Base-by-base conservation (phyloP, 2,329 filamentous ascomycete species). In the Blastomyces percursus region DNA sequence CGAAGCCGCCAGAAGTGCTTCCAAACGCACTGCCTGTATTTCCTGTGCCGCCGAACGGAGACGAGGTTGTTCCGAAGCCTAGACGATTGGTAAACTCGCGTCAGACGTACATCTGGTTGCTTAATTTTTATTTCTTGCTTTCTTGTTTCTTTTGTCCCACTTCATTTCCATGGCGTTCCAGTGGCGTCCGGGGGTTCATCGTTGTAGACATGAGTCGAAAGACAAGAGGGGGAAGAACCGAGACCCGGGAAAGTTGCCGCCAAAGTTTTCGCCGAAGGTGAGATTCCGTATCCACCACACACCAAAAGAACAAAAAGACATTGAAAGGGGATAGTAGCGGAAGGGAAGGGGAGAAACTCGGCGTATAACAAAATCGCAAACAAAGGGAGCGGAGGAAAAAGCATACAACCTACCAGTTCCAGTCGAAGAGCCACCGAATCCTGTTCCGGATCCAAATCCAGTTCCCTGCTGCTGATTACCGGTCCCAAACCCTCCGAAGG, bases 61-160 rank as follows among this genome's bases (percentile, higher is more conserved):
- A 64, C 63, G 73, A 71, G 38, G 67, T 72, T 61, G 72, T 24
- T 64, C 75, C 75, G 66, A 77, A 77, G 64, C 71, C 75, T 77
- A 70, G 60, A 61, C 38, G 62, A 66, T 59, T 46, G 40, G 44
- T 58, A 11, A 63, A 61, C 48, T 56, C 63, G 65, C 51, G 61
- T 66, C 57, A 66, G 65, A 66, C 32, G 57, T 62, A 32, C 48
- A 42, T 59, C 40, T 48, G 27, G 42, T 35, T 64, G 59, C 52
- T 60, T 55, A 44, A 44, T 42, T n/a, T 19, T n/a, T 44, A 5
- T 19, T 44, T 19, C 16, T 61, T 40, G 35, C 8, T 50, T 6
- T 50, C 3, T 50, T 51, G 24, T 27, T 12, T 4, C 16, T 51
- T 16, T 1, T 8, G 2, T 30, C 27, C 48, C 24, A 30, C 48